These are phyloP conservation scores for Ganoderma lingzhi DNA, from an alignment of 1,284 basidiomycete species.

Conservation along the genomic window DNA sequence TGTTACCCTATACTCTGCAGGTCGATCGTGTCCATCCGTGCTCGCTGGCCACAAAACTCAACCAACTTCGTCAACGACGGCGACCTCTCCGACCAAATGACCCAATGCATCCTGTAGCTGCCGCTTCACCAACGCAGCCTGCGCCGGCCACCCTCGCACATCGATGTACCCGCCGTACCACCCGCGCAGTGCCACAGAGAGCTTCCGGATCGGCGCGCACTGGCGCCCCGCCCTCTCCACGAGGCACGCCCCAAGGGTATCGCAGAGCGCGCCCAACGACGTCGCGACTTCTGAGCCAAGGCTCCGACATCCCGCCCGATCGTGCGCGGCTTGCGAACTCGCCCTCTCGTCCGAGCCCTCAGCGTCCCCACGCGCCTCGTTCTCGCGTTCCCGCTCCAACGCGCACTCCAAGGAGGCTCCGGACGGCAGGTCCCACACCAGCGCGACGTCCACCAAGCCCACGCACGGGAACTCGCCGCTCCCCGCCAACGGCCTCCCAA, in stretches of 20 bases:
- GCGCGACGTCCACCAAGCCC: neutral
- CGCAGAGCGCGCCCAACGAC: neutral
- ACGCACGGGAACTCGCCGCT: neutral
- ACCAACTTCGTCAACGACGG: neutral
- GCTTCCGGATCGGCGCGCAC: neutral
- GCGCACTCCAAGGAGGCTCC: neutral
- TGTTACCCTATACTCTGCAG: too few species aligned
- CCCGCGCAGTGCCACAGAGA: neutral
- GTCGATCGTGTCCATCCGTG: too few species aligned
- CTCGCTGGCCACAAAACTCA: too few species aligned
- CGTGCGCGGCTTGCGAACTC: neutral
- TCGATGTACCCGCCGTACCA: neutral
- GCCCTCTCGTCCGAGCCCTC: neutral
- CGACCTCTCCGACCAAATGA: neutral
- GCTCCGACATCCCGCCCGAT: neutral
- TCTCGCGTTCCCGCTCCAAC: neutral
- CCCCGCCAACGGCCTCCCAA: neutral
- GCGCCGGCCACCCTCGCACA: neutral
- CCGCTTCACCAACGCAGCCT: neutral
- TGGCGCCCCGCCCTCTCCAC: neutral
- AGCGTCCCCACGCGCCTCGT: too few species aligned
- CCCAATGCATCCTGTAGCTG: neutral
- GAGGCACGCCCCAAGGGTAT: neutral
- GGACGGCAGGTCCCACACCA: neutral
- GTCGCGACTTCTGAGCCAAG: neutral